Evolutionary conservation across 129 eudicot genomes (phyloP).

Genomic region (Pulicaria dysenterica): DNA sequence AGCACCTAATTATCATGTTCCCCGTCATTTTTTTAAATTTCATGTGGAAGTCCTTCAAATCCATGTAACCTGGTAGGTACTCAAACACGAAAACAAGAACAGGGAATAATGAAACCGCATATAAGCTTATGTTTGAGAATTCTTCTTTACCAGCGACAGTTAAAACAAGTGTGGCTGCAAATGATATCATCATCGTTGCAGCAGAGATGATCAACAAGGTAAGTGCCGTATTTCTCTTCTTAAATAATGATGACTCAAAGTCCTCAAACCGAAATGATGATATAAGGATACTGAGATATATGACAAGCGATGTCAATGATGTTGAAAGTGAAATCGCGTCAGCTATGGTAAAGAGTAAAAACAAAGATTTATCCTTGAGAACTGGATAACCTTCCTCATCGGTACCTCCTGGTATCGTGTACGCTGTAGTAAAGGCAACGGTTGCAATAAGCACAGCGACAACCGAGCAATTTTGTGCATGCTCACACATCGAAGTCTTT

Average conservation of each 20-base stretch:
- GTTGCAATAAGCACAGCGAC: slow-evolving; percentile 54
- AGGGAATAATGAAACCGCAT: slow-evolving; percentile 42
- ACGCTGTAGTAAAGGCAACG: slow-evolving; percentile 55
- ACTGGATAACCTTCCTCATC: slow-evolving; percentile 31
- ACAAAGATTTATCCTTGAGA: slow-evolving; percentile 26
- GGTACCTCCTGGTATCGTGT: slow-evolving; percentile 45
- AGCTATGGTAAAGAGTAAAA: slow-evolving; percentile 33
- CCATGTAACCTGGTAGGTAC: slow-evolving; percentile 6
- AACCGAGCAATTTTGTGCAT: slow-evolving; percentile 49
- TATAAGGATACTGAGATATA: slow-evolving; percentile 39
- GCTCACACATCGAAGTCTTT: slow-evolving; percentile 42
- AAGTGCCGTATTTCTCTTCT: slow-evolving; percentile 31
- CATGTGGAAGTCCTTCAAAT: background rate
- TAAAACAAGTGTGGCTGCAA: slow-evolving; percentile 46
- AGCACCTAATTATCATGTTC: background rate
- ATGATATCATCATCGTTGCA: slow-evolving; percentile 52
- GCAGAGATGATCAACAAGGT: slow-evolving; percentile 36
- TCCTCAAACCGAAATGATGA: slow-evolving; percentile 35
- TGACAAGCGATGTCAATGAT: slow-evolving; percentile 37
- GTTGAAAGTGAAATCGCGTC: slow-evolving; percentile 43
- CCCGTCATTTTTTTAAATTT: background rate
- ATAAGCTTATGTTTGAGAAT: slow-evolving; percentile 35
- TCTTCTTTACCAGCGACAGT: slow-evolving; percentile 18
- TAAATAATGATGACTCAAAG: slow-evolving; percentile 32
- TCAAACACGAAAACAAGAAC: slow-evolving; percentile 29